Conservation (phyloP, 192 early-diverging fungal genomes). For the Coemansia sp. region DNA sequence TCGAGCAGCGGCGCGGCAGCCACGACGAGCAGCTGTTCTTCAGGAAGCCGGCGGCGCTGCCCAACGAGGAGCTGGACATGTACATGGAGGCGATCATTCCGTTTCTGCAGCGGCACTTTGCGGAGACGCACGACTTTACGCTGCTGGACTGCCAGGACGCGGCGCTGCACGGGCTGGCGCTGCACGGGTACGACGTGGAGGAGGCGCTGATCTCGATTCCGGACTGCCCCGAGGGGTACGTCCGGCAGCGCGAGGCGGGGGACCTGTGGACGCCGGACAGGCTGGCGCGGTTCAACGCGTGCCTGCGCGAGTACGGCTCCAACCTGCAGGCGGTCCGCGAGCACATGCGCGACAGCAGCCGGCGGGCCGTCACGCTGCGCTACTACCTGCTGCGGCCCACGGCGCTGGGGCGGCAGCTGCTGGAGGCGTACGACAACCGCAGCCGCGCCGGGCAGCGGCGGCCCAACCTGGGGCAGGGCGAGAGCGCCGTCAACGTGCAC, state of each 20-base stretch:
- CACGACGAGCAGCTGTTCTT: slow-evolving; percentile 48
- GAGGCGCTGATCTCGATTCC: slow-evolving; percentile 57
- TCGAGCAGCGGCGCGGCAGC: slow-evolving; percentile 41
- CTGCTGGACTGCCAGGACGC: slow-evolving; percentile 64
- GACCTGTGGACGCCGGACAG: slow-evolving; percentile 59
- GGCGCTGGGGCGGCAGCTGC: slow-evolving; percentile 57
- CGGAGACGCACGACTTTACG: slow-evolving; percentile 38
- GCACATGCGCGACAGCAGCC: slow-evolving; percentile 42
- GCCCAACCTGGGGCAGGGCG: slow-evolving; percentile 33
- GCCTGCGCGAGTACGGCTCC: slow-evolving; percentile 61
- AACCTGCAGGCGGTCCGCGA: slow-evolving; percentile 63
- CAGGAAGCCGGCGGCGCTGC: slow-evolving; percentile 32
- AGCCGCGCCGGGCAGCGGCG: slow-evolving; percentile 44
- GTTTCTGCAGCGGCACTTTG: slow-evolving; percentile 38
- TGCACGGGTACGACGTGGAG: slow-evolving; percentile 56
- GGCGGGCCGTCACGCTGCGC: slow-evolving; percentile 59
- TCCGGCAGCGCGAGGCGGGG: slow-evolving; percentile 54
- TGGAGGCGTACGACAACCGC: slow-evolving; percentile 62
- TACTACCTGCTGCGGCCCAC: slow-evolving; percentile 63
- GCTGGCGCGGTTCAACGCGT: slow-evolving; percentile 60
- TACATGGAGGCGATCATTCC: slow-evolving; percentile 49
- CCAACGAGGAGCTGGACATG: slow-evolving; percentile 54
- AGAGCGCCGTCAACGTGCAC: slow-evolving; percentile 36
- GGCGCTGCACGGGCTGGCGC: slow-evolving; percentile 57
- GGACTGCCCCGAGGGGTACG: slow-evolving; percentile 42